Conservation (phyloP, 78 protist species). For the Planoprotostelium fungivorum region DNA sequence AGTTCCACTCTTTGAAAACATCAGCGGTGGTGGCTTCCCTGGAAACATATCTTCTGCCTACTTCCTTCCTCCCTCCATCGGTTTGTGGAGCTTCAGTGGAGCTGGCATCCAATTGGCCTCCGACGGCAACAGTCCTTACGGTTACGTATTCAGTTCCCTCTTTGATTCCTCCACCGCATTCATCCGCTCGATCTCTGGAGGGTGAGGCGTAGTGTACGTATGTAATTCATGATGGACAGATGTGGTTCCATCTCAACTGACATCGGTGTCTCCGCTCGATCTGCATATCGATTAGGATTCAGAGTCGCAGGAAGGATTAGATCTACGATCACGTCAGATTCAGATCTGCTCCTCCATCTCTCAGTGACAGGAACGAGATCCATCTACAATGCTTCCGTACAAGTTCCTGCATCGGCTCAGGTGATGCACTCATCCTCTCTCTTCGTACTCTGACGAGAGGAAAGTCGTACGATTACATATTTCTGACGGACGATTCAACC, state of each 20-base stretch:
- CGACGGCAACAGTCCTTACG: neutral
- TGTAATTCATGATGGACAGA: neutral
- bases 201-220: neutral
- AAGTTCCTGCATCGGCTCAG: too few species aligned
- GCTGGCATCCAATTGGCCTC: neutral
- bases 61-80: neutral
- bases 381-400: neutral
- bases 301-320: neutral
- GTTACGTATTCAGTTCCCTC: neutral
- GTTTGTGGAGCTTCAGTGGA: neutral
- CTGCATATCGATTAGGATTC: neutral
- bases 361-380: neutral
- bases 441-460: too few species aligned
- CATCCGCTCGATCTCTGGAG: neutral
- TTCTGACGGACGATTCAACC: neutral
- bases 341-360: neutral
- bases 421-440: neutral
- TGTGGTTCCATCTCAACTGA: neutral
- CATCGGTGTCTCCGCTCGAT: neutral
- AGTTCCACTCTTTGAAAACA: too few species aligned
- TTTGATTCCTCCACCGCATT: neutral
- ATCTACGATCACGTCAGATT: neutral
- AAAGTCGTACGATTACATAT: neutral
- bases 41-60: too few species aligned
- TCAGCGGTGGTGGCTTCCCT: too few species aligned